Evolutionary conservation across 2,329 filamentous ascomycete genomes (phyloP).

Genomic region (Fusarium anguioides): DNA sequence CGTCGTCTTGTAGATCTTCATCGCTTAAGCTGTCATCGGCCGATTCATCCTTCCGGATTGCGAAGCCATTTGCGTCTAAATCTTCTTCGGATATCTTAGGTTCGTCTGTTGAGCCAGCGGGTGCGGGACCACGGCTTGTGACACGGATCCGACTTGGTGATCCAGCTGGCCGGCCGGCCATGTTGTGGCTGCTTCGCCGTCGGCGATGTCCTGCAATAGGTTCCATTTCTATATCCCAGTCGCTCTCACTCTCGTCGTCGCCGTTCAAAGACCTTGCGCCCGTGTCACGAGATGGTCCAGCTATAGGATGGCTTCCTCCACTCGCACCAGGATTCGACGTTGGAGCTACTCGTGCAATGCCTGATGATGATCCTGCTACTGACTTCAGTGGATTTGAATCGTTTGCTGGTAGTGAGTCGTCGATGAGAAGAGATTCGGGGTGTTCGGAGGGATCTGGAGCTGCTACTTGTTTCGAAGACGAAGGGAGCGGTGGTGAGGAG

Average conservation of each 20-base stretch:
- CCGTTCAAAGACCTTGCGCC: conserved; percentile 25
- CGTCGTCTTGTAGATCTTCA: conserved; percentile 83
- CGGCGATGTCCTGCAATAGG: conserved; percentile 65
- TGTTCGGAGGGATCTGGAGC: conserved; percentile 18
- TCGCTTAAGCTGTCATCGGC: conserved; percentile 71
- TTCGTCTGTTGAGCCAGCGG: conserved; percentile 52
- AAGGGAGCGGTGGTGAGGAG: conserved; percentile 21
- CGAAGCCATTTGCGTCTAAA: conserved; percentile 42
- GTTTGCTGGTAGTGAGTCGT: conserved; percentile 10
- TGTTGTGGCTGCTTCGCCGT: conserved; percentile 63
- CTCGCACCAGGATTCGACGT: conserved; percentile 8
- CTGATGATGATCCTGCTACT: conserved; percentile 19
- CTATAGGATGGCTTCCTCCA: conserved; percentile 29
- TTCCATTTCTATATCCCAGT: conserved; percentile 67
- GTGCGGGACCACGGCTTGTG: conserved; percentile 35
- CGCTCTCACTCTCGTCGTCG: conserved; percentile 52
- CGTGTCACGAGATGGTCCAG: conserved; percentile 32
- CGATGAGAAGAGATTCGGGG: conserved; percentile 22
- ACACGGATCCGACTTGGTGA: conserved; percentile 45
- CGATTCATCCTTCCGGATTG: conserved; percentile 46
- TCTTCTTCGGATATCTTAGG: conserved; percentile 61
- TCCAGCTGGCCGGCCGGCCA: conserved; percentile 46
- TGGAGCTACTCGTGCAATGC: conserved; percentile 11
- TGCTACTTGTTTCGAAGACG: conserved; percentile 15
- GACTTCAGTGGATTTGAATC: conserved; percentile 11